Base-by-base conservation (phyloP, 345 rosid species). In the Carallia brachiata region DNA sequence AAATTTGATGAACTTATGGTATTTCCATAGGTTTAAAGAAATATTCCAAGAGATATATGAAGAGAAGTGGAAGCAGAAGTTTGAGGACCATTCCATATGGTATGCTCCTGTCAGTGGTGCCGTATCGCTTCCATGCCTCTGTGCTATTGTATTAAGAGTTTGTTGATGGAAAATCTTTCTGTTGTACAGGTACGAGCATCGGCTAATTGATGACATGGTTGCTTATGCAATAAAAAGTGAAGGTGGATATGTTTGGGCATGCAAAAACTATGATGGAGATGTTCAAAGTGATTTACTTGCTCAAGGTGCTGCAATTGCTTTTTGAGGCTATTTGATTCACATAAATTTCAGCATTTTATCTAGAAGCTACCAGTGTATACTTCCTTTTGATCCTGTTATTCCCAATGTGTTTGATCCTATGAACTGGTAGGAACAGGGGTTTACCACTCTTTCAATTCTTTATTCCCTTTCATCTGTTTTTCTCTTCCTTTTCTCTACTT, bases 161-260 rank as follows among this genome's bases (percentile, higher is more conserved):
- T 36, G 63, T 58, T 69, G 36, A 27, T 58, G 37, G 36, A 44
- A 66, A 18, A 31, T 28, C n/a, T 6, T 61, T 55, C 27, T 70
- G 73, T 1, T 36, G n/a, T 55, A 70, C 71, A 95, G 97, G 99
- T 95, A 95, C 70, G 99, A 91, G 83, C 99, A 95, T 70, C 97
- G 97, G n/a, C 74, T 95, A 66, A 95, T 95, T 58, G 99, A 95
- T 83, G 97, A 95, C 77, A 95, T 95, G 99, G 97, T 95, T 56
- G 99, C 99, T 68, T 95, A 95, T 78, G 96, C 89, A 18, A 1
- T 95, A 63, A 95, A 95, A 84, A 95, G 99, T 63, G 97, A 89
- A 66, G 99, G 99, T 30, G 97, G 99, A 73, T 95, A 91, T 87
- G 96, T 90, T 10, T 95, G 99, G 97, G 97, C 99, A 19, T 95